Conservation (phyloP, 371 early-diverging fungal species). For the Fennellomyces sp. region DNA sequence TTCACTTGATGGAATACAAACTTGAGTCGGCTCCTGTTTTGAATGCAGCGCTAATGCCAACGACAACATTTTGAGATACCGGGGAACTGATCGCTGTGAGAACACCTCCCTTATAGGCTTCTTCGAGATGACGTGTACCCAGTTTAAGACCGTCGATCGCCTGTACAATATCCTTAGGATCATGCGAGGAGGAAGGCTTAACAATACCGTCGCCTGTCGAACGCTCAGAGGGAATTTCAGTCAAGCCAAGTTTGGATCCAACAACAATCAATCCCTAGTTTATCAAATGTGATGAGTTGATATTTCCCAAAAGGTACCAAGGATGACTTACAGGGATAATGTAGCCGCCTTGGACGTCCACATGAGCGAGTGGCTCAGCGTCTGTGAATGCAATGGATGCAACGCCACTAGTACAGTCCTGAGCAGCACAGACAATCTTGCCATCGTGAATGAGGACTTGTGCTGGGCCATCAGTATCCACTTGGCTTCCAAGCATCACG, state of each 20-base stretch:
- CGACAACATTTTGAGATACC: slow-evolving; percentile 37
- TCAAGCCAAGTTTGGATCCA: slow-evolving; percentile 56
- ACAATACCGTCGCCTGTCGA: slow-evolving; percentile 57
- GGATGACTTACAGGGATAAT: slow-evolving; percentile 34
- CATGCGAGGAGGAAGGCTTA: slow-evolving; percentile 17
- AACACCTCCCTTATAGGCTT: slow-evolving; percentile 67
- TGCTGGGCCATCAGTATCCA: slow-evolving; percentile 18
- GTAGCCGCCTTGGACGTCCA: slow-evolving; percentile 41
- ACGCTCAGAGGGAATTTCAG: slow-evolving; percentile 60
- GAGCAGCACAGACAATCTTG: slow-evolving; percentile 44
- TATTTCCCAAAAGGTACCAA: not conserved
- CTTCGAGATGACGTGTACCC: slow-evolving; percentile 59
- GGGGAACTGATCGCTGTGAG: slow-evolving; percentile 60
- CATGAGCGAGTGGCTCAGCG: not conserved
- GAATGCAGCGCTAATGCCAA: slow-evolving; percentile 41
- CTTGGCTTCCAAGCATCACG: slow-evolving; percentile 18
- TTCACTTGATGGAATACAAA: not conserved
- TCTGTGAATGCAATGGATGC: slow-evolving; percentile 1
- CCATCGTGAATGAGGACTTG: slow-evolving; percentile 47
- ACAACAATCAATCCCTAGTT: slow-evolving; percentile 50
- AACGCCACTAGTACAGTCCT: slow-evolving; percentile 21
- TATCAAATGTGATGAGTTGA: not conserved
- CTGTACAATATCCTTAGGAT: slow-evolving; percentile 33
- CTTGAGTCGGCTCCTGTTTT: slow-evolving; percentile 21
- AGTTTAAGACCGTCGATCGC: slow-evolving; percentile 65